phyloP scores from a whole-genome alignment of 1,139 yeast species.

The Lodderomyces elongisporus region DNA sequence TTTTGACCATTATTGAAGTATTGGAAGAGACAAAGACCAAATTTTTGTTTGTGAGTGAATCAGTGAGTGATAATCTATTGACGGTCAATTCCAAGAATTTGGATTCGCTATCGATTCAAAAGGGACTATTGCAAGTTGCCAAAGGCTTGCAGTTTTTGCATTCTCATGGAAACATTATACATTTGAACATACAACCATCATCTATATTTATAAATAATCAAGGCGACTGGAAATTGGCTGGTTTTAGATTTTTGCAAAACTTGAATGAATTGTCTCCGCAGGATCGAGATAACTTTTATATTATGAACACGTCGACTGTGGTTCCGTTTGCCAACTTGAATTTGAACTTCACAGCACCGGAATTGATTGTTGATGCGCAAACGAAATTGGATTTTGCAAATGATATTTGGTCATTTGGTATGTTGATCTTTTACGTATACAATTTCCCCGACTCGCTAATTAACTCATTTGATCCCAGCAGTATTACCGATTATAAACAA shows the following conservation, averaged over 20 bases:
- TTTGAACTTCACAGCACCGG: slow-evolving; percentile 55
- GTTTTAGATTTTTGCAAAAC: slow-evolving; percentile 63
- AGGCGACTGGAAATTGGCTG: slow-evolving; percentile 92
- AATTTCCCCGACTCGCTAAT: slow-evolving; percentile 46
- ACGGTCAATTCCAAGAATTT: slow-evolving; percentile 39
- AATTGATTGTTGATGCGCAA: slow-evolving; percentile 25
- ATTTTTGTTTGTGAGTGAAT: slow-evolving; percentile 81
- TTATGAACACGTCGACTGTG: slow-evolving; percentile 66
- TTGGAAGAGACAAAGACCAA: slow-evolving; percentile 80
- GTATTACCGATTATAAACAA: slow-evolving; percentile 43
- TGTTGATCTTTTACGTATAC: slow-evolving; percentile 65
- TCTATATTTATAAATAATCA: slow-evolving; percentile 73
- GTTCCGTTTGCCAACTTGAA: slow-evolving; percentile 75
- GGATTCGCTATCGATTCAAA: slow-evolving; percentile 73
- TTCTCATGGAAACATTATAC: slow-evolving; percentile 67
- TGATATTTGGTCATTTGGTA: slow-evolving; percentile 83
- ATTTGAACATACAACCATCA: slow-evolving; percentile 73
- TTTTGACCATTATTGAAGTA: slow-evolving; percentile 78
- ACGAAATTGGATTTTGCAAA: slow-evolving; percentile 54
- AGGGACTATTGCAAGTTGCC: slow-evolving; percentile 75
- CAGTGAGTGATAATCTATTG: slow-evolving; percentile 56
- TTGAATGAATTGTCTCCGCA: slow-evolving; percentile 42
- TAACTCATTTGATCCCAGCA: slow-evolving; percentile 32
- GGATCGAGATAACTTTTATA: slow-evolving; percentile 50
- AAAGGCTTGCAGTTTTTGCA: slow-evolving; percentile 82